phyloP scores from a whole-genome alignment of 208 protist genomes.

The Trypanosoma melophagium region DNA sequence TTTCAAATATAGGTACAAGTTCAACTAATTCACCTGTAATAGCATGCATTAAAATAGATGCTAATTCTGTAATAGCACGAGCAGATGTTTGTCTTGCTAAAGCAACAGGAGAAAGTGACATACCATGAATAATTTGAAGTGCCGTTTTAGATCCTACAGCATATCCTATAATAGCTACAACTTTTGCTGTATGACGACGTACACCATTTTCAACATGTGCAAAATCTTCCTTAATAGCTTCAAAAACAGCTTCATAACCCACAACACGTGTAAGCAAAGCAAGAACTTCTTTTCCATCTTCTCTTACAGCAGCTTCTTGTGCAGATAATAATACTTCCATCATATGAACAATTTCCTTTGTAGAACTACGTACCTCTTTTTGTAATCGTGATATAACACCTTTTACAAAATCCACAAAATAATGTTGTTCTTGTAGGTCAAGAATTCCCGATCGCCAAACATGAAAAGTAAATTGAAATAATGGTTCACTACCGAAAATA shows the following conservation, averaged over 20 bases:
- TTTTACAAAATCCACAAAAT: slow-evolving; percentile 99
- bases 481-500: slow-evolving; percentile 95
- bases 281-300: slow-evolving; percentile 99
- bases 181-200: slow-evolving; percentile 97
- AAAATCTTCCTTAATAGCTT: slow-evolving; percentile 98
- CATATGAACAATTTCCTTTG: slow-evolving; percentile 98
- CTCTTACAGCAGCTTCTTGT: slow-evolving; percentile 96
- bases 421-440: slow-evolving; percentile 98
- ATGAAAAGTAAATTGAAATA: slow-evolving; percentile 98
- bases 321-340: slow-evolving; percentile 99
- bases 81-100: slow-evolving; percentile 97
- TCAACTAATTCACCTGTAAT: slow-evolving; percentile 95
- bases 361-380: slow-evolving; percentile 95
- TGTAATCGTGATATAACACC: slow-evolving; percentile 98
- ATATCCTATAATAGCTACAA: slow-evolving; percentile 96
- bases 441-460: slow-evolving; percentile 97
- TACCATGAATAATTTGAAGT: slow-evolving; percentile 97
- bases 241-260: slow-evolving; percentile 97
- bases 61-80: slow-evolving; percentile 97
- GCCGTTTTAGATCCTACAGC: slow-evolving; percentile 95
- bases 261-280: slow-evolving; percentile 98
- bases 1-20: slow-evolving; percentile 96
- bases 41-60: slow-evolving; percentile 96
- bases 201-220: slow-evolving; percentile 97
- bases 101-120: slow-evolving; percentile 97